Base-by-base conservation (phyloP, 305 asterid species). In the Caryopteris hybrid region DNA sequence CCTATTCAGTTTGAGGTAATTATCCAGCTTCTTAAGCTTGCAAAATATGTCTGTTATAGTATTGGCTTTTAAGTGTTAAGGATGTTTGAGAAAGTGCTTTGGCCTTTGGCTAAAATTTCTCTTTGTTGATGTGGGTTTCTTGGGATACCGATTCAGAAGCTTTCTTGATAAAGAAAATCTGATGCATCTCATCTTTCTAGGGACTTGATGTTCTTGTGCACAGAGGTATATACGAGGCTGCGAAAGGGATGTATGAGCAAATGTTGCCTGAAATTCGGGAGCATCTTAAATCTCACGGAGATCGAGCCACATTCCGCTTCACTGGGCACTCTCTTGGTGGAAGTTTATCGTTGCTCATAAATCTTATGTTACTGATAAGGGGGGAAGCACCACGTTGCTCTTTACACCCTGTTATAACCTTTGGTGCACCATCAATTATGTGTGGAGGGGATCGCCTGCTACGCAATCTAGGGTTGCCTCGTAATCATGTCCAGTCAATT, bases 291-390 rank as follows among this genome's bases (percentile, higher is more conserved):
- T 62, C 83, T 22, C 80, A 83, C 3, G 90, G 97, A 8, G 74
- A 78, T 13, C 81, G 74, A 56, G 96, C 97, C 16, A 80, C 66
- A 42, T 81, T 91, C 55, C 96, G 92, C 51, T 94, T 94, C 78
- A 91, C 96, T 0, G 97, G 97, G 45, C 98, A 91, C 78, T 94
- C 99, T 2, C 97, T 94, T 11, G 99, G 99, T 14, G 99, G 98
- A 50, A 89, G 99, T 66, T 77, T 94, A 71, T 88, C 98, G 0
- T 63, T 94, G 73, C 91, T 94, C 14, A 74, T 91, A 71, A 91
- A 89, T 76, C 95, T 94, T 69, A 89, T 94, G 99, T 61, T 91
- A 77, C 80, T 91, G 38, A 81, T 89, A 57, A 82, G 97, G 70
- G 88, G 85, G 12, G 98, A 81, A 66, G 95, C 76, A 0, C 89